Evolutionary conservation across 495 filamentous ascomycete genomes (phyloP).

Genomic region (Talaromyces borbonicus): DNA sequence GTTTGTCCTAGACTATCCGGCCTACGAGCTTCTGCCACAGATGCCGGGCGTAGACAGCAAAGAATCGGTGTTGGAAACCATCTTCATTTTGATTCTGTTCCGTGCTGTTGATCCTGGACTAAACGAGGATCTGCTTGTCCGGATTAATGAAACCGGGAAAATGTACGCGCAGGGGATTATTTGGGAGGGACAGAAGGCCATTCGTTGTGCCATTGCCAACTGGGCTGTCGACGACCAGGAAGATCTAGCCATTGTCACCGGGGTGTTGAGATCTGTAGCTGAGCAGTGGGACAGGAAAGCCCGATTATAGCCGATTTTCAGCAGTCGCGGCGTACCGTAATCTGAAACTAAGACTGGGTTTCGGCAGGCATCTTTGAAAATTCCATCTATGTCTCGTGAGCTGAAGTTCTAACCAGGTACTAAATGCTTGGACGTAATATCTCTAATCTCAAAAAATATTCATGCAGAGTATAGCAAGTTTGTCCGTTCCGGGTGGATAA

Average conservation of each 20-base stretch:
- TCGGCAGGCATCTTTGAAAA: no score
- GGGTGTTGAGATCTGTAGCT: slow-evolving; percentile 5
- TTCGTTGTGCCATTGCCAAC: slow-evolving; percentile 57
- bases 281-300: background rate
- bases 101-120: slow-evolving; percentile 48
- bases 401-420: no score
- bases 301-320: background rate
- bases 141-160: slow-evolving; percentile 52
- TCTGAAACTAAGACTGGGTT: no score
- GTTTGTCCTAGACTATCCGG: slow-evolving; percentile 34
- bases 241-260: slow-evolving; percentile 5
- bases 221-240: slow-evolving; percentile 37
- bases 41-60: slow-evolving; percentile 11
- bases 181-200: slow-evolving; percentile 53
- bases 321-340: background rate
- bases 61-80: slow-evolving; percentile 14
- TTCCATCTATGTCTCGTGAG: no score
- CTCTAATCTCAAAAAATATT: no score
- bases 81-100: slow-evolving; percentile 65
- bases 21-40: slow-evolving; percentile 52
- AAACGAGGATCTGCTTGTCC: slow-evolving; percentile 47
- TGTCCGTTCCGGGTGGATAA: no score
- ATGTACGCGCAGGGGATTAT: slow-evolving; percentile 64
- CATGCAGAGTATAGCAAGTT: no score
- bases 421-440: no score